Evolutionary conservation across 345 rosid genomes (phyloP).

Genomic region (Melaleuca quinquenervia): DNA sequence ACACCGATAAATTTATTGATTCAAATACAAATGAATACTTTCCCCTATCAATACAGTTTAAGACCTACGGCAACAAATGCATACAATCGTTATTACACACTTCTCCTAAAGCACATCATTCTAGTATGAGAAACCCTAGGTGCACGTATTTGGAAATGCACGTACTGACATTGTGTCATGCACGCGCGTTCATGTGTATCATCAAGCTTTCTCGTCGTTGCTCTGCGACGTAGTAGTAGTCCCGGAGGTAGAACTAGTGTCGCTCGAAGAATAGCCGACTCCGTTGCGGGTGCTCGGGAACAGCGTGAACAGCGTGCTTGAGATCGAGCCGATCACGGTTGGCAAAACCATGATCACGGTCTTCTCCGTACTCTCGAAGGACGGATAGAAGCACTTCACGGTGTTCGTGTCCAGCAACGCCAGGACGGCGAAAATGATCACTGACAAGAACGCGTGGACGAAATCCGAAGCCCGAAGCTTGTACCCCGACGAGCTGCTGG

Average conservation of each 20-base stretch:
- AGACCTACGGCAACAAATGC: background rate
- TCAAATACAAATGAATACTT: background rate
- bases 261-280: slow-evolving; percentile 53
- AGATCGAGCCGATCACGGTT: slow-evolving; percentile 41
- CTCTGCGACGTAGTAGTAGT: background rate
- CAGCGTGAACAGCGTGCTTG: slow-evolving; percentile 42
- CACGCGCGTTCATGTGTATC: background rate
- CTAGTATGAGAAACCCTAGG: background rate
- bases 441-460: slow-evolving; percentile 39
- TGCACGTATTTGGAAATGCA: background rate
- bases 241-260: background rate
- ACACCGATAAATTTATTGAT: background rate
- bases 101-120: background rate
- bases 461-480: slow-evolving; percentile 52
- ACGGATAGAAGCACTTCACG: slow-evolving; percentile 55
- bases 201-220: background rate
- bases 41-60: background rate
- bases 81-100: background rate
- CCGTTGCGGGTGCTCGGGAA: slow-evolving; percentile 71
- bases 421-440: slow-evolving; percentile 37
- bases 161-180: background rate
- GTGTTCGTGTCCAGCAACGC: slow-evolving; percentile 54
- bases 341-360: slow-evolving; percentile 49
- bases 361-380: slow-evolving; percentile 40
- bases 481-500: slow-evolving; percentile 23